Percentiles rank a stretch among this genome's conserved stretches.
These are phyloP conservation scores for Aspergillus aculeatinus DNA, from an alignment of 2,329 filamentous ascomycete species.

Conservation along the genomic window DNA sequence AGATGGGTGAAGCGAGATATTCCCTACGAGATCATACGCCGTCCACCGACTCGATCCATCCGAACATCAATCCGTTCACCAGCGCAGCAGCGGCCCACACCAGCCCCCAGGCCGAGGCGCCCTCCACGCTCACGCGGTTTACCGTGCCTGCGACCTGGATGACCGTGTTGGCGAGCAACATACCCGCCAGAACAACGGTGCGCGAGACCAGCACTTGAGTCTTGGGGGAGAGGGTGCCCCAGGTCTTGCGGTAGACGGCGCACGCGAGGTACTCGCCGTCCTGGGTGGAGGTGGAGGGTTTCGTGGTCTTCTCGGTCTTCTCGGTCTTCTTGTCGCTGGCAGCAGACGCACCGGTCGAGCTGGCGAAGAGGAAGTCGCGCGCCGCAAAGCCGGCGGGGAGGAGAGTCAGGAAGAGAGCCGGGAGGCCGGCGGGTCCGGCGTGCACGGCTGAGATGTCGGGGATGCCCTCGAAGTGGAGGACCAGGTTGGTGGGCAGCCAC, in stretches of 20 bases:
- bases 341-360: constrained; percentile 47
- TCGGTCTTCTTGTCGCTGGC: constrained; percentile 43
- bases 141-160: constrained; percentile 67
- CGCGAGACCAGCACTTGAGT: constrained; percentile 65
- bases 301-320: constrained; percentile 52
- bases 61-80: constrained; percentile 32
- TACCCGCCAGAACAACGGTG: constrained; percentile 52
- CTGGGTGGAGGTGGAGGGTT: constrained; percentile 60
- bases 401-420: constrained; percentile 51
- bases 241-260: constrained; percentile 59
- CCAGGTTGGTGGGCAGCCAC: constrained; percentile 69
- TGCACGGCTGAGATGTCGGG: constrained; percentile 68
- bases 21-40: constrained; percentile 27
- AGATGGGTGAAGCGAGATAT: not conserved
- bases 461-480: constrained; percentile 72
- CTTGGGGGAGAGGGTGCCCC: constrained; percentile 62
- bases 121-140: constrained; percentile 66
- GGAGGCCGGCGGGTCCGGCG: constrained; percentile 55
- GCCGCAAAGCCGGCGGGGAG: constrained; percentile 70
- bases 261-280: constrained; percentile 69
- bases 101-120: constrained; percentile 69
- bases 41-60: constrained; percentile 43
- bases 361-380: constrained; percentile 71
- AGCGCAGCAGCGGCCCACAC: constrained; percentile 65
- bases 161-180: constrained; percentile 56